phyloP scores from a whole-genome alignment of 2,329 filamentous ascomycete genomes.

The Aschersonia sp. region DNA sequence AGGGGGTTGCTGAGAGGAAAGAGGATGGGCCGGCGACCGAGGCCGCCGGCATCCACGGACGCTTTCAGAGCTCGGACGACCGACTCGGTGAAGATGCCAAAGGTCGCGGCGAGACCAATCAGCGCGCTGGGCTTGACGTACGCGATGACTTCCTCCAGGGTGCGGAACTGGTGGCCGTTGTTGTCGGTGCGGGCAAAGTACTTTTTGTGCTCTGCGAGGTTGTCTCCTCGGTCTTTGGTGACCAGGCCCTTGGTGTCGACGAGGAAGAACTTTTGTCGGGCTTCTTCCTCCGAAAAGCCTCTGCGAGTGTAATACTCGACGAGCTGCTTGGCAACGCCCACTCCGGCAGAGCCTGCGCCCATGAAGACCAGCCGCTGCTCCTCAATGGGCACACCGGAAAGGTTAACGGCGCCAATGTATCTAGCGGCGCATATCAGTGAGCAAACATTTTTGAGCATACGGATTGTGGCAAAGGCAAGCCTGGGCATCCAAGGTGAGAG shows the following conservation, averaged over 20 bases:
- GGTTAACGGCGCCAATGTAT: slow-evolving; percentile 63
- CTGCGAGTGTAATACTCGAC: slow-evolving; percentile 93
- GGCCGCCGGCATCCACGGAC: slow-evolving; percentile 45
- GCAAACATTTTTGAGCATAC: background rate
- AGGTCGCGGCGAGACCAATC: slow-evolving; percentile 87
- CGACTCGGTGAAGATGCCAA: slow-evolving; percentile 83
- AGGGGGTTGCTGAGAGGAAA: slow-evolving; percentile 96
- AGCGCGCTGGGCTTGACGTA: slow-evolving; percentile 91
- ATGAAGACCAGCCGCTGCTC: slow-evolving; percentile 95
- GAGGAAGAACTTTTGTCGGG: slow-evolving; percentile 87
- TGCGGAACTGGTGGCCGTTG: slow-evolving; percentile 56
- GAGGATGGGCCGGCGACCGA: slow-evolving; percentile 72
- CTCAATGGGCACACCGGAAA: slow-evolving; percentile 70
- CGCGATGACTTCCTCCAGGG: slow-evolving; percentile 80
- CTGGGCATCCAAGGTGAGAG: background rate
- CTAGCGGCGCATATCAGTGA: slow-evolving; percentile 41
- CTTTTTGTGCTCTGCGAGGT: slow-evolving; percentile 79
- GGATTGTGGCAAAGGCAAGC: too few species aligned
- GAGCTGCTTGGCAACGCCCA: slow-evolving; percentile 95
- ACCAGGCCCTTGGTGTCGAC: slow-evolving; percentile 96
- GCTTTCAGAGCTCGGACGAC: slow-evolving; percentile 60
- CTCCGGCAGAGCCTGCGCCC: slow-evolving; percentile 87
- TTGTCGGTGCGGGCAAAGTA: slow-evolving; percentile 54
- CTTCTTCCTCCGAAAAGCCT: slow-evolving; percentile 76
- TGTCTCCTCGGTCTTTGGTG: slow-evolving; percentile 83